Evolutionary conservation across 495 filamentous ascomycete species (phyloP).

Genomic region (Geoglossum glabrum): DNA sequence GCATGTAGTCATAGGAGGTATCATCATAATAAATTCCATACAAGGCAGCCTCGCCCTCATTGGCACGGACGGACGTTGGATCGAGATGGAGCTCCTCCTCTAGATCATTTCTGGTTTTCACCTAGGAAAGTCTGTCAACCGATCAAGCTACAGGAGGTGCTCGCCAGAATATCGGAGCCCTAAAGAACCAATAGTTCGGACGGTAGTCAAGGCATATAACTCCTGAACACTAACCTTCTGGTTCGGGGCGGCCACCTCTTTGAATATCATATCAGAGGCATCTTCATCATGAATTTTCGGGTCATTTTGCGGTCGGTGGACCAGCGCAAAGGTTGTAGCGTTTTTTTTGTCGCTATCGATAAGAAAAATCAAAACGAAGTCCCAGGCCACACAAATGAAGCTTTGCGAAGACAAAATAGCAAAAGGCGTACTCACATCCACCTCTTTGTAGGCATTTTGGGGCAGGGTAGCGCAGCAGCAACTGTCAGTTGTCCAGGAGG

Average conservation of each 20-base stretch:
- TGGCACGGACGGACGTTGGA: conserved; percentile 40
- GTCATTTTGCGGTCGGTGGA: conserved; percentile 92
- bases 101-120: conserved; percentile 49
- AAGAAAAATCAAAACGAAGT: not conserved
- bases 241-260: conserved; percentile 20
- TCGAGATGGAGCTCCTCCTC: conserved; percentile 53
- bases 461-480: not conserved
- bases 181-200: not conserved
- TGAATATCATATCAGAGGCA: conserved; percentile 66
- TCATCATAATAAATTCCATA: conserved; percentile 81
- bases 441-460: conserved; percentile 36
- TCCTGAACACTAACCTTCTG: not conserved
- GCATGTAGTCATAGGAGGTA: conserved; percentile 96
- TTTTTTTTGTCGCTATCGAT: conserved; percentile 69
- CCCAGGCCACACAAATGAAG: not conserved
- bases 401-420: not conserved
- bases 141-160: not conserved
- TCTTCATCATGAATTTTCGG: conserved; percentile 75
- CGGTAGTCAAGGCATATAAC: not conserved
- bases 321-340: conserved; percentile 77
- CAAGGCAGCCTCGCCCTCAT: conserved; percentile 91
- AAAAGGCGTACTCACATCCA: conserved; percentile 52
- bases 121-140: conserved; percentile 18
- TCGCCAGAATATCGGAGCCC: not conserved
- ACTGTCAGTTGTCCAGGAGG: not conserved